These are phyloP conservation scores for Linaria vulgaris DNA, from an alignment of 257 asterid species.

Conservation along the genomic window DNA sequence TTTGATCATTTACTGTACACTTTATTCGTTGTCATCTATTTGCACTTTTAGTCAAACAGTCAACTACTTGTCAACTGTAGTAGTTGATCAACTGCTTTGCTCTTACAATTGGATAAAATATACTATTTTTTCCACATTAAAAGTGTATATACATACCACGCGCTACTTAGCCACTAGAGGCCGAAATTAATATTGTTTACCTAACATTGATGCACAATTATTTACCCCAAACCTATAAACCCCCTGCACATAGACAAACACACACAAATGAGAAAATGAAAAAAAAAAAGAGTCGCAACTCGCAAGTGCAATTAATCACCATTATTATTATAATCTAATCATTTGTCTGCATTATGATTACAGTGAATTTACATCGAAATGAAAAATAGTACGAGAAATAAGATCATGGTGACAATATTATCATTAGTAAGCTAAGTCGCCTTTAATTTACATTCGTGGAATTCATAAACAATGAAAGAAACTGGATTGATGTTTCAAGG, in stretches of 20 bases:
- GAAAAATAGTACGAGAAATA: too few relatives aligned
- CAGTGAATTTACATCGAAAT: neutral
- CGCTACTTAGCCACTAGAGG: constrained; percentile 21
- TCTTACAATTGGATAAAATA: constrained; percentile 40
- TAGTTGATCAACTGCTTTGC: constrained; percentile 44
- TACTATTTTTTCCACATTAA: constrained; percentile 14
- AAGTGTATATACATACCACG: constrained; percentile 23
- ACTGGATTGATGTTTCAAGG: too few relatives aligned
- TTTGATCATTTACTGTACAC: too few relatives aligned
- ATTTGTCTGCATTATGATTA: neutral
- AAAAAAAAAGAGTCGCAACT: too few relatives aligned
- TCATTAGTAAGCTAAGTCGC: too few relatives aligned
- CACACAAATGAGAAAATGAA: neutral
- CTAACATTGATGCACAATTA: constrained; percentile 25
- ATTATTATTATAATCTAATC: too few relatives aligned
- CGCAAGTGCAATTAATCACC: too few relatives aligned
- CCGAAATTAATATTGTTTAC: constrained; percentile 31
- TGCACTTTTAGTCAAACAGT: constrained; percentile 39
- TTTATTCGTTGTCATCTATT: too few relatives aligned
- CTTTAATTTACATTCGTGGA: too few relatives aligned
- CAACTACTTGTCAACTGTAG: constrained; percentile 46
- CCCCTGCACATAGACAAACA: neutral
- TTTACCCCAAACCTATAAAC: neutral
- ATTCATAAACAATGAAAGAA: too few relatives aligned
- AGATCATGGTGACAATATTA: too few relatives aligned